Percentiles rank a stretch among this genome's conserved stretches.
Conservation (phyloP, 1,284 basidiomycete genomes). For the Phylloporus sp. region DNA sequence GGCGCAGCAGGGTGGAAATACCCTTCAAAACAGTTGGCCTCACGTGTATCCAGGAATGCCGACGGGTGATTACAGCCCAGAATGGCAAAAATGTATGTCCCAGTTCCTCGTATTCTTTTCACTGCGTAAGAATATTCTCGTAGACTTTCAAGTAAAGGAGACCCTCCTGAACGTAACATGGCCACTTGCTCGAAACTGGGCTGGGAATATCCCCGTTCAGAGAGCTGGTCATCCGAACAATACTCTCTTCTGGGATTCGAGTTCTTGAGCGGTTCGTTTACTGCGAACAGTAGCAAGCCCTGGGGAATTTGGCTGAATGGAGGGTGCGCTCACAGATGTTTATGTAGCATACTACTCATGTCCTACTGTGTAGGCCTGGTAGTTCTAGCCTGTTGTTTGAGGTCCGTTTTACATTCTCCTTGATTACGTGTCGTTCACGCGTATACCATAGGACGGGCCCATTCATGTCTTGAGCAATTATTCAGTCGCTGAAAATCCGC, state of each 20-base stretch:
- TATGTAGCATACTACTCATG: neutral
- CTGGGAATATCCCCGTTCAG: neutral
- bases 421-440: conserved; percentile 18
- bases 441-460: conserved; percentile 60
- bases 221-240: neutral
- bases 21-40: conserved; percentile 29
- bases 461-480: conserved; percentile 56
- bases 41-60: conserved; percentile 35
- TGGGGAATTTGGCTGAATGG: conserved; percentile 81
- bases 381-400: conserved; percentile 71
- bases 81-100: conserved; percentile 63
- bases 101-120: neutral
- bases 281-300: conserved; percentile 48
- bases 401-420: conserved; percentile 35
- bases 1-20: too few relatives aligned
- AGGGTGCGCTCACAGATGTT: conserved; percentile 47
- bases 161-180: neutral
- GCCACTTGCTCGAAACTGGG: neutral
- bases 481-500: conserved; percentile 49
- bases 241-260: neutral
- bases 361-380: conserved; percentile 58
- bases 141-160: conserved; percentile 24
- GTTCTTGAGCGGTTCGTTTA: conserved; percentile 57
- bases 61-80: conserved; percentile 51
- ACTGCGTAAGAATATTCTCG: conserved; percentile 44